Conservation (phyloP, 768 basidiomycete genomes). For the Gautieria morchelliformis region DNA sequence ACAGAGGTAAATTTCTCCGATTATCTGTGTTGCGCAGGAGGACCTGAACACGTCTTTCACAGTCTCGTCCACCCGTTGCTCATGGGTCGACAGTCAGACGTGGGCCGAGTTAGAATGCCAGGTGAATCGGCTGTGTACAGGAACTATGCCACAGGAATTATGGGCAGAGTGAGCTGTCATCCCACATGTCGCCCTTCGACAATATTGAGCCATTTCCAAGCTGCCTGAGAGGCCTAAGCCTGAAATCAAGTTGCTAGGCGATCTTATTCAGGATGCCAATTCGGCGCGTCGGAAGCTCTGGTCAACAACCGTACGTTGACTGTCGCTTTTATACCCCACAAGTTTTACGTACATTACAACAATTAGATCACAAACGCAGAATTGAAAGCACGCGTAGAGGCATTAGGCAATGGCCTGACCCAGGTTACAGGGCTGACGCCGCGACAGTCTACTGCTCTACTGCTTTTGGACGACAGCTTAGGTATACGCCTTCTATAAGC, state of each 20-base stretch:
- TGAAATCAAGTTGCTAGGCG: conserved; percentile 55
- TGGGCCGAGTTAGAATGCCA: conserved; percentile 68
- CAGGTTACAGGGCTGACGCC: conserved; percentile 45
- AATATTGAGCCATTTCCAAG: conserved; percentile 27
- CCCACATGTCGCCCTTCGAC: background rate
- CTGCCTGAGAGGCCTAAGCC: conserved; percentile 66
- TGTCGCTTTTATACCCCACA: background rate
- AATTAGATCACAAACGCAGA: conserved; percentile 63
- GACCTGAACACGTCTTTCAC: background rate
- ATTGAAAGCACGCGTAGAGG: conserved; percentile 58
- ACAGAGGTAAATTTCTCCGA: conserved; percentile 34
- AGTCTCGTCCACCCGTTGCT: conserved; percentile 84
- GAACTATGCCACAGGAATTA: conserved; percentile 78
- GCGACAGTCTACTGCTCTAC: conserved; percentile 55
- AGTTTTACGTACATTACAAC: background rate
- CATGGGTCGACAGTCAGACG: conserved; percentile 86
- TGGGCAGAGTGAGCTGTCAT: conserved; percentile 57
- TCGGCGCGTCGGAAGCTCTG: conserved; percentile 68
- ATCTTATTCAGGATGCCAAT: conserved; percentile 57
- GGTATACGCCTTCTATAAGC: conserved; percentile 31
- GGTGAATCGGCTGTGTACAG: conserved; percentile 83
- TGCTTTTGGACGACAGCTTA: conserved; percentile 70
- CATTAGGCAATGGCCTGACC: conserved; percentile 66
- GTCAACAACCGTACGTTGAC: conserved; percentile 54
- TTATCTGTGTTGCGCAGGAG: background rate